Evolutionary conservation across 2,329 filamentous ascomycete genomes (phyloP).

Genomic region (Podosphaera fusca): DNA sequence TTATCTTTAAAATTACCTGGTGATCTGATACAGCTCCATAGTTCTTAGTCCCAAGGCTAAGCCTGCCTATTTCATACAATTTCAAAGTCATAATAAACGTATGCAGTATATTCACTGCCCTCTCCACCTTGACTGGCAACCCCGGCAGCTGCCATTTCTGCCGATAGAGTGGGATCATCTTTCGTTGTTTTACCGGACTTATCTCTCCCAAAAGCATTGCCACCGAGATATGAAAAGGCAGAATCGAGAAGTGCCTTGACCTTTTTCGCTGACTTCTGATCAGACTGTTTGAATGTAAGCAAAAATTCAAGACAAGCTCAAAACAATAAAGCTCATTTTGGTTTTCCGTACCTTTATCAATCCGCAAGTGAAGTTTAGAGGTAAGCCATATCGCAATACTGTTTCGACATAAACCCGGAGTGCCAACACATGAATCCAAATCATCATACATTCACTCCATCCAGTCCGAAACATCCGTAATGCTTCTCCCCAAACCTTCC

Average conservation of each 20-base stretch:
- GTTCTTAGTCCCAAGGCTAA: neutral
- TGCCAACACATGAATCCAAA: constrained; percentile 80
- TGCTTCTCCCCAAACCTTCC: constrained; percentile 82
- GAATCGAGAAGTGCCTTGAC: constrained; percentile 57
- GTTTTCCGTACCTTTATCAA: constrained; percentile 48
- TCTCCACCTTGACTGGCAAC: constrained; percentile 38
- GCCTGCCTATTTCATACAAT: constrained; percentile 23
- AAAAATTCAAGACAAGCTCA: neutral
- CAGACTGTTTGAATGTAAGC: constrained; percentile 33
- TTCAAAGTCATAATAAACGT: constrained; percentile 92
- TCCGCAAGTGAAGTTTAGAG: constrained; percentile 68
- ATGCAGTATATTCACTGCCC: constrained; percentile 73
- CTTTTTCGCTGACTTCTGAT: constrained; percentile 59
- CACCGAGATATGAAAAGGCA: constrained; percentile 75
- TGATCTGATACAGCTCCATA: neutral
- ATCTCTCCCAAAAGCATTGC: constrained; percentile 81
- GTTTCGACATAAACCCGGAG: constrained; percentile 92
- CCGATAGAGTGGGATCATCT: constrained; percentile 58
- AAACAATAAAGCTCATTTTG: neutral
- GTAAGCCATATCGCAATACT: constrained; percentile 84
- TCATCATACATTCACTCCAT: constrained; percentile 90
- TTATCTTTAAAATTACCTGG: neutral
- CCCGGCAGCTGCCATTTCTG: constrained; percentile 63
- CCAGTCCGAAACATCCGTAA: constrained; percentile 70
- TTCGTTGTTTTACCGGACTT: constrained; percentile 83